Evolutionary conservation across 1,139 yeast genomes (phyloP), one percentile per base, ranked within the genome.

Genomic region (Blastobotrys persicus): DNA sequence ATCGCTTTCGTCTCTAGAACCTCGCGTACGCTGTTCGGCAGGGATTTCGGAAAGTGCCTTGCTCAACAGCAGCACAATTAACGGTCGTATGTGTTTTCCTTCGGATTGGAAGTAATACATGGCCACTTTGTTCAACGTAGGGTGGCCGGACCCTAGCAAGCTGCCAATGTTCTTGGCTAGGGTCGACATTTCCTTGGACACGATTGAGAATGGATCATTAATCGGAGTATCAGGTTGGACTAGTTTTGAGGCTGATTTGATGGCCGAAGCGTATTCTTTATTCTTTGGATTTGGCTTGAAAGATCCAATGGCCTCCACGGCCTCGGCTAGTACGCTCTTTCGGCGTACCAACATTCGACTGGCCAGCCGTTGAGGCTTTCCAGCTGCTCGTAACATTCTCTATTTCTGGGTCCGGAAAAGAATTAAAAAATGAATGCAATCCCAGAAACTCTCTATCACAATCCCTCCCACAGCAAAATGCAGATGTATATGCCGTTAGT

Each of bases 41-140:
- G 98, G 96, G 40, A 89, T 87, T 48, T 79, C 80, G 55, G 86
- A 78, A 52, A 92, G 73, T 2, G 96, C 94, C 63, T 89, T 85
- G 39, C 95, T 82, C 51, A 92, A 73, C 46, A 92, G 71, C 51
- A 92, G 73, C 16, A 92, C 98, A 55, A 92, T 79, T 59, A 92
- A 71, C 1, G 99, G 99, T 52, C 99, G 78, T 26, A 94, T 88
- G 63, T 89, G 95, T 69, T 92, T 92, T 7, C 98, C 98, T 64
- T 91, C 96, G 17, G 94, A 88, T 67, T 91, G 96, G 61, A 94
- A 91, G 69, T 92, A 92, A 70, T 94, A 92, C 44, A 91, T 81
- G 20, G 96, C 85, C 3, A 91, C 96, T 59, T 95, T 76, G 68
- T 91, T 89, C 52, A 92, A 75, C 4, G 94, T 84, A 1, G 98